These are phyloP conservation scores for Gossypium sturtianum DNA, from an alignment of 345 rosid species.

Conservation along the genomic window DNA sequence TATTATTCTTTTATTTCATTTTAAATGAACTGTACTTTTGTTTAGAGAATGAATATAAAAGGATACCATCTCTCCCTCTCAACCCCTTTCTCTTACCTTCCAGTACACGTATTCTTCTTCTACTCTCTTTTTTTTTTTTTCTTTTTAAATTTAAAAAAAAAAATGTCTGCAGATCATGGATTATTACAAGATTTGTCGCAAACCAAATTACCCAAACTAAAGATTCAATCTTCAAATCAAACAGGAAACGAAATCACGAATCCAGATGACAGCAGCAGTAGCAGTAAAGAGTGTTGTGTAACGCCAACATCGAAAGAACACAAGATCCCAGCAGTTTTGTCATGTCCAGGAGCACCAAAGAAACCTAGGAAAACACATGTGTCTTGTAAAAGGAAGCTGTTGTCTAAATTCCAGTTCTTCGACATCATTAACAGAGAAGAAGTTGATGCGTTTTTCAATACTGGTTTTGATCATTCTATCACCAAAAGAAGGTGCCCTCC, in stretches of 20 bases:
- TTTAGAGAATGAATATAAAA: conserved; percentile 2
- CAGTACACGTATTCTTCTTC: conserved; percentile 12
- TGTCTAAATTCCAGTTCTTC: conserved; percentile 22
- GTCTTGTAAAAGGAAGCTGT: conserved; percentile 20
- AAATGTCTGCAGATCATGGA: conserved; percentile 20
- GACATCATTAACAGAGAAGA: conserved; percentile 22
- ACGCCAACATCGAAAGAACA: conserved; percentile 25
- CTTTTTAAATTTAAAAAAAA: not conserved
- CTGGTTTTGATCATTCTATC: conserved; percentile 10
- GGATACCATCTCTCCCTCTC: not conserved
- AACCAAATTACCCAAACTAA: conserved; percentile 9
- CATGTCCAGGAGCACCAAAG: conserved; percentile 29
- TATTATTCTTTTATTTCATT: not conserved
- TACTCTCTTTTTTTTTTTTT: not conserved
- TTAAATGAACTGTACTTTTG: not conserved
- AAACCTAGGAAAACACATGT: conserved; percentile 14
- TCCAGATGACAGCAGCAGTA: not conserved
- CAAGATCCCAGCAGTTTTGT: conserved; percentile 19
- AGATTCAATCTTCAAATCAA: not conserved
- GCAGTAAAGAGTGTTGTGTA: conserved; percentile 1
- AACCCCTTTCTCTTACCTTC: conserved; percentile 12
- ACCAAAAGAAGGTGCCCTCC: conserved; percentile 16
- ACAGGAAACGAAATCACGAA: not conserved
- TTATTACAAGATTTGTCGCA: not conserved
- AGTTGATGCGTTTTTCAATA: conserved; percentile 14